Evolutionary conservation across 108 stramenopile species (phyloP).

Genomic region (Chaetoceros tenuissimus): DNA sequence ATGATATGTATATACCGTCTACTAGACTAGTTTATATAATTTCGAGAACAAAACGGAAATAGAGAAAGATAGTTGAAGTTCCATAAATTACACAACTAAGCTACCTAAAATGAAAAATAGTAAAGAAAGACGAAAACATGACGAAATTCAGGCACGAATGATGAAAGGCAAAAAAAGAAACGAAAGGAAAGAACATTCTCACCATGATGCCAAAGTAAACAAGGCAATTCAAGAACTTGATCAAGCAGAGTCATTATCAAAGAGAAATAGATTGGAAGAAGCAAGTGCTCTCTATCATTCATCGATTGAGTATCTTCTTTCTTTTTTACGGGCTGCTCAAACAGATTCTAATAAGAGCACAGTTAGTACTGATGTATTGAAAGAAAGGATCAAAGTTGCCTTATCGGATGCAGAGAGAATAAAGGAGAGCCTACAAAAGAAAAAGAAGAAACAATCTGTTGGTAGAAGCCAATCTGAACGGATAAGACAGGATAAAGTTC

Average conservation of each 20-base stretch:
- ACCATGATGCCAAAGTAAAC: background rate
- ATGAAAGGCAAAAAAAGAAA: too few relatives aligned
- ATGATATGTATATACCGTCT: too few relatives aligned
- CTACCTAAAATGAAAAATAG: too few relatives aligned
- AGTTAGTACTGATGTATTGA: background rate
- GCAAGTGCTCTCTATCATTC: background rate
- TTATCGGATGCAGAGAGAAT: conserved; percentile 34
- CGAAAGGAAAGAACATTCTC: background rate
- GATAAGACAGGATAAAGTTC: background rate
- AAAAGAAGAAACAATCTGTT: background rate
- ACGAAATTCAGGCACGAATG: too few relatives aligned
- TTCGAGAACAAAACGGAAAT: too few relatives aligned
- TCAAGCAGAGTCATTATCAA: background rate
- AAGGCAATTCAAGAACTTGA: background rate
- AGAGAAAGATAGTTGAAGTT: too few relatives aligned
- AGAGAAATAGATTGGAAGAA: background rate
- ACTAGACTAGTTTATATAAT: too few relatives aligned
- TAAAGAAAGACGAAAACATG: too few relatives aligned
- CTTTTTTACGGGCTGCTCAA: background rate
- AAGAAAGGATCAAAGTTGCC: conserved; percentile 21
- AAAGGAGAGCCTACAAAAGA: conserved; percentile 7
- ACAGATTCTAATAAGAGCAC: background rate
- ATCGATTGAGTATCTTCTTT: background rate
- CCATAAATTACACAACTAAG: too few relatives aligned
- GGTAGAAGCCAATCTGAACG: background rate